These are phyloP conservation scores for Prunus mongolica DNA, from an alignment of 306 rosid species.

Conservation along the genomic window DNA sequence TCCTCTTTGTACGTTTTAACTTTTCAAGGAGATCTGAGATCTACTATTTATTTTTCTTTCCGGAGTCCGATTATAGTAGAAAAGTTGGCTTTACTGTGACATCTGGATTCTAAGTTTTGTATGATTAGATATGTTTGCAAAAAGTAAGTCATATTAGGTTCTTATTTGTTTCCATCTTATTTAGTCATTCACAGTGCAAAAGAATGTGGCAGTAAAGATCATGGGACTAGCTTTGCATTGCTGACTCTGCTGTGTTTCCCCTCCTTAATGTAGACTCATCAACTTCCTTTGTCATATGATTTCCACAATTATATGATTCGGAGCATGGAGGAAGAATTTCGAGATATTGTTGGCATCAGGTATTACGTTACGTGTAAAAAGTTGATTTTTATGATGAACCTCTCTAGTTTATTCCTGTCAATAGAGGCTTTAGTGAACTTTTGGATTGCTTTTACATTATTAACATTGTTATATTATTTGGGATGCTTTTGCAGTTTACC, in stretches of 20 bases:
- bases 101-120: neutral
- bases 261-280: constrained; percentile 52
- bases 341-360: constrained; percentile 88
- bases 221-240: constrained; percentile 16
- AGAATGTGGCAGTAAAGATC: constrained; percentile 12
- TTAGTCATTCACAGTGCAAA: constrained; percentile 15
- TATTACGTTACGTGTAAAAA: constrained; percentile 18
- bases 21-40: too few relatives aligned
- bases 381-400: neutral
- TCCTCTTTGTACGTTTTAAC: neutral
- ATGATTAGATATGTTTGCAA: neutral
- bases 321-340: constrained; percentile 95
- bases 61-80: neutral
- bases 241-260: constrained; percentile 23
- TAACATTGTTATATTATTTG: constrained; percentile 12
- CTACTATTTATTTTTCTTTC: too few relatives aligned
- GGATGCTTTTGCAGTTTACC: constrained; percentile 56
- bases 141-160: neutral
- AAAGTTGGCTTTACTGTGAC: neutral
- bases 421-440: neutral
- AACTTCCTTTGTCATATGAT: constrained; percentile 74
- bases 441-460: too few relatives aligned
- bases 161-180: neutral
- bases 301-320: constrained; percentile 92
- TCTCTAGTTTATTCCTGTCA: neutral